These are phyloP conservation scores for Athelia sp. DNA, from an alignment of 1,284 basidiomycete species.

Conservation along the genomic window DNA sequence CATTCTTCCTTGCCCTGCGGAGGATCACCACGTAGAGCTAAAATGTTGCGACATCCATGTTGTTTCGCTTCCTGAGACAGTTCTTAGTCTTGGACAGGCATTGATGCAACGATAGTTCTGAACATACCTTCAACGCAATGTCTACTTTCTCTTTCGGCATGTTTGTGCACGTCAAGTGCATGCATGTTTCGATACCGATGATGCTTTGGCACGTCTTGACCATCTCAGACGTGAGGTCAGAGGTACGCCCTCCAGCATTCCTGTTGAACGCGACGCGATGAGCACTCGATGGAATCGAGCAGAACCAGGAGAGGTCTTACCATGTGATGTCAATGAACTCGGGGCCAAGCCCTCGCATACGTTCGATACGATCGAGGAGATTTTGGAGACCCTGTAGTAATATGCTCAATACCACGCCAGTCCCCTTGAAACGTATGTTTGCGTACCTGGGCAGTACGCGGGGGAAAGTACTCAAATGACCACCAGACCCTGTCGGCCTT, in stretches of 20 bases:
- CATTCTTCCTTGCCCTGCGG: constrained; percentile 85
- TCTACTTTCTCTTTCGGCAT: constrained; percentile 96
- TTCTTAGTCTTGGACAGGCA: constrained; percentile 11
- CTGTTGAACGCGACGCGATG: constrained; percentile 32
- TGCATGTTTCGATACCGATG: constrained; percentile 94
- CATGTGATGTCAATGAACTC: constrained; percentile 99
- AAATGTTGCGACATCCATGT: constrained; percentile 90
- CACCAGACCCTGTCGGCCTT: constrained; percentile 87
- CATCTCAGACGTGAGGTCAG: constrained; percentile 90
- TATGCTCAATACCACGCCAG: not conserved
- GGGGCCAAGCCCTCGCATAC: constrained; percentile 93
- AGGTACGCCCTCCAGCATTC: constrained; percentile 95
- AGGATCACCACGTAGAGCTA: constrained; percentile 94
- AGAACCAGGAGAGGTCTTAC: constrained; percentile 35
- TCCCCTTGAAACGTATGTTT: no score
- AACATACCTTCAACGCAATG: constrained; percentile 73
- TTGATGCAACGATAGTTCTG: constrained; percentile 7
- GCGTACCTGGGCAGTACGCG: constrained; percentile 85
- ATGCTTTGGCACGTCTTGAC: constrained; percentile 92
- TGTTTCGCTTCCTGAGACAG: constrained; percentile 79
- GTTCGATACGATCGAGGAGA: constrained; percentile 93
- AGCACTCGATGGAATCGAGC: not conserved
- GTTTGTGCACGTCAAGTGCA: constrained; percentile 98
- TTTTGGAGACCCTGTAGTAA: constrained; percentile 81
- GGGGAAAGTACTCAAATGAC: constrained; percentile 98